Base-by-base conservation (phyloP, 2,329 filamentous ascomycete genomes). In the Trichoderma atroviride region DNA sequence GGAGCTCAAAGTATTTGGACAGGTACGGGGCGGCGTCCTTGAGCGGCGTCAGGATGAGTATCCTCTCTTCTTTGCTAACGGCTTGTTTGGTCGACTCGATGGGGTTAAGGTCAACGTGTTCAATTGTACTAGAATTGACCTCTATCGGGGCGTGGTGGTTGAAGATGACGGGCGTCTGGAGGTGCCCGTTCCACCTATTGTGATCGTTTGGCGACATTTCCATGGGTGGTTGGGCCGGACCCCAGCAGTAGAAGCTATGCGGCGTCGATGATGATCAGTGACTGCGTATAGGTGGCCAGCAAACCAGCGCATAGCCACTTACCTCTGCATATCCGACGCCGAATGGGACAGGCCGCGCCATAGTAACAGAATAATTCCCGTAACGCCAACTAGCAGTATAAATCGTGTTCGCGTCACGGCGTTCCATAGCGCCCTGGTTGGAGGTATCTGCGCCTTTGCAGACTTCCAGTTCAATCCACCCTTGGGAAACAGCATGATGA, bases 161-260 rank as follows among this genome's bases (percentile, higher is more conserved):
- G 86, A 97, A 97, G 73, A 97, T 88, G 74, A 99, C 94, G 61
- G 96, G 96, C 4, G 96, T 98, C 75, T 94, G 90, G 72, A 96
- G 84, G 78, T 97, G 94, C 69, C 89, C 89, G 74, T 92, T 91
- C 96, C 96, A 99, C 73, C 93, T 87, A 71, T 90, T 90, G 80
- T 95, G 91, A 79, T 99, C 96, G 79, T 97, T 97, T 68, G 91
- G 84, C 53, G 92, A 89, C 93, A 99, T 97, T 73, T 96, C 89
- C 89, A 97, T 96, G 65, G 96, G 96, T n/a, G 96, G 89, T 84
- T 96, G 97, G 29, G 91, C 89, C 16, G 96, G 95, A 14, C 96
- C 96, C 87, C 94, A 98, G 84, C 96, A 99, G 83, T 97, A 97
- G 82, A 97, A 97, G 82, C 95, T 98, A 77, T 53, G 37, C 56